Evolutionary conservation across 2,329 filamentous ascomycete genomes (phyloP).

Genomic region (Fusarium odoratissimum): DNA sequence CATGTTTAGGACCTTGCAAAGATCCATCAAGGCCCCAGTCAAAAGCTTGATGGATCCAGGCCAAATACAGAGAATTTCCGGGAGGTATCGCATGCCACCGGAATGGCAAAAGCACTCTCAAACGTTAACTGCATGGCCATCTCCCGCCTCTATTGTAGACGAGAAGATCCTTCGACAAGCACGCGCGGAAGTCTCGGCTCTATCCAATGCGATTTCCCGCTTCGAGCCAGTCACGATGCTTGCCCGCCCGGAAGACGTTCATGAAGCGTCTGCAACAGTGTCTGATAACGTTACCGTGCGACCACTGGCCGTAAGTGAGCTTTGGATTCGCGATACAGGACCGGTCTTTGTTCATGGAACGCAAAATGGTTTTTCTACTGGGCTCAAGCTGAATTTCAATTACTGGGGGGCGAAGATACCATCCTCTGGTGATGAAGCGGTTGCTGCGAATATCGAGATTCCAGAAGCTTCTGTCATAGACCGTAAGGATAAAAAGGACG

Average conservation of each 20-base stretch:
- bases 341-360: slow-evolving; percentile 36
- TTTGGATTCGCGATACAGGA: slow-evolving; percentile 48
- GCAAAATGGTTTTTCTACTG: slow-evolving; percentile 5
- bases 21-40: background rate
- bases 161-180: background rate
- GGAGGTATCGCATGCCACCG: slow-evolving; percentile 16
- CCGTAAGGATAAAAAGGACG: background rate
- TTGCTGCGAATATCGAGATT: slow-evolving; percentile 19
- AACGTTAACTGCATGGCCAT: slow-evolving; percentile 32
- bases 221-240: slow-evolving; percentile 45
- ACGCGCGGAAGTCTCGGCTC: slow-evolving; percentile 39
- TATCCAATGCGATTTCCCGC: slow-evolving; percentile 40
- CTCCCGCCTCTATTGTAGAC: slow-evolving; percentile 5
- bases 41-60: background rate
- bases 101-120: slow-evolving; percentile 26
- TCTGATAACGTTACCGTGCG: slow-evolving; percentile 6
- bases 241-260: slow-evolving; percentile 11
- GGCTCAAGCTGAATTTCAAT: slow-evolving; percentile 46
- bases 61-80: background rate
- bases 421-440: slow-evolving; percentile 6
- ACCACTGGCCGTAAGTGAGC: slow-evolving; percentile 20
- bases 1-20: background rate
- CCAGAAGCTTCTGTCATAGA: background rate
- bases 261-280: background rate
- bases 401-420: slow-evolving; percentile 44